Evolutionary conservation across 345 rosid species (phyloP).

Genomic region (Populus euphratica): DNA sequence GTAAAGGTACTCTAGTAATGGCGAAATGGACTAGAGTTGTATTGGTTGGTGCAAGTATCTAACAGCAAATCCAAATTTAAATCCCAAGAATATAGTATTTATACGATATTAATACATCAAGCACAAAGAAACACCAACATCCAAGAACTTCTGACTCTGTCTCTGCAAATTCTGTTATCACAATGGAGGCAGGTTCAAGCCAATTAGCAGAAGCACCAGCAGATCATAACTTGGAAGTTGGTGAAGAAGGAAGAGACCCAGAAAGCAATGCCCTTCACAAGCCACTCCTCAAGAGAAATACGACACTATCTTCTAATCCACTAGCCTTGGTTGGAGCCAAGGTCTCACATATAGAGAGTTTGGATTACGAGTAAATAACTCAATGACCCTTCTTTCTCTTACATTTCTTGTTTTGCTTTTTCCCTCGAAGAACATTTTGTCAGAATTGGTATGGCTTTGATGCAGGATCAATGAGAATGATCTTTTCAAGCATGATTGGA

Average conservation of each 20-base stretch:
- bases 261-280: conserved; percentile 55
- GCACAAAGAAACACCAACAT: conserved; percentile 6
- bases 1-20: too few species aligned
- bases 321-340: conserved; percentile 82
- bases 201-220: conserved; percentile 18
- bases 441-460: background rate
- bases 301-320: conserved; percentile 71
- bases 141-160: background rate
- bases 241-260: conserved; percentile 55
- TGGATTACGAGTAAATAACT: conserved; percentile 74
- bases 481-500: conserved; percentile 94
- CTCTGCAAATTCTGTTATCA: conserved; percentile 9
- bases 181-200: conserved; percentile 49
- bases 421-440: background rate
- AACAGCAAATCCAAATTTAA: too few species aligned
- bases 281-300: conserved; percentile 73
- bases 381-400: background rate
- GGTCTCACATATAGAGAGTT: conserved; percentile 82
- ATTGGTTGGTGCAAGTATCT: too few species aligned
- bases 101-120: background rate
- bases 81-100: too few species aligned
- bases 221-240: conserved; percentile 23
- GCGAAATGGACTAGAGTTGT: too few species aligned
- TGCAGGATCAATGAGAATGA: conserved; percentile 90
- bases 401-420: background rate